phyloP scores from a whole-genome alignment of 1,139 yeast species.

The Candida frijolesensis region DNA sequence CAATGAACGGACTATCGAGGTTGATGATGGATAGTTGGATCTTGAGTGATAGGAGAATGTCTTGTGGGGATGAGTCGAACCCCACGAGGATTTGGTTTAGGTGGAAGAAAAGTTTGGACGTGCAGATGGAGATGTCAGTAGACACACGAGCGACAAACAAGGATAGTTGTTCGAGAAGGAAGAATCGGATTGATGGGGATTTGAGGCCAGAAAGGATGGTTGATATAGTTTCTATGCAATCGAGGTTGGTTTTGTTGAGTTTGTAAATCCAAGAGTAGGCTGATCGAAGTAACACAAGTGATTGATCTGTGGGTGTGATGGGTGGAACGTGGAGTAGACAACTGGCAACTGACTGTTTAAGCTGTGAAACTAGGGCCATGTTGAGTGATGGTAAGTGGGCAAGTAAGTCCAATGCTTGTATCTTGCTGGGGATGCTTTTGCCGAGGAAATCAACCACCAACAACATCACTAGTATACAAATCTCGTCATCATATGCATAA shows the following conservation, averaged over 20 bases:
- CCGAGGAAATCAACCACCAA: conserved; percentile 53
- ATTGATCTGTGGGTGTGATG: conserved; percentile 33
- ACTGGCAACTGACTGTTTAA: conserved; percentile 25
- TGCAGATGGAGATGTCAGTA: conserved; percentile 21
- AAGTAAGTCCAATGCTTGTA: conserved; percentile 33
- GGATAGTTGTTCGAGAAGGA: conserved; percentile 12
- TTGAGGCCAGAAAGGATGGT: conserved; percentile 23
- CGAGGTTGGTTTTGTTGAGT: conserved; percentile 10
- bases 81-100: conserved; percentile 34
- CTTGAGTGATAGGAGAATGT: conserved; percentile 18
- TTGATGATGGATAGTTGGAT: conserved; percentile 22
- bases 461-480: conserved; percentile 53
- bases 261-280: conserved; percentile 25
- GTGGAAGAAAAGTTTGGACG: conserved; percentile 31
- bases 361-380: conserved; percentile 16
- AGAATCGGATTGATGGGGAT: conserved; percentile 21
- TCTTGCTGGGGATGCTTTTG: conserved; percentile 45
- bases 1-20: conserved; percentile 23
- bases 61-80: conserved; percentile 19
- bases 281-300: conserved; percentile 23
- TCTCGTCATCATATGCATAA: conserved; percentile 17
- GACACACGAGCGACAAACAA: conserved; percentile 4
- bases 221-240: conserved; percentile 18
- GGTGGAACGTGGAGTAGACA: conserved; percentile 50
- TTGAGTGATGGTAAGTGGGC: conserved; percentile 23